Conservation (phyloP, 108 stramenopile species). For the Cylindrotheca fusiformis region DNA sequence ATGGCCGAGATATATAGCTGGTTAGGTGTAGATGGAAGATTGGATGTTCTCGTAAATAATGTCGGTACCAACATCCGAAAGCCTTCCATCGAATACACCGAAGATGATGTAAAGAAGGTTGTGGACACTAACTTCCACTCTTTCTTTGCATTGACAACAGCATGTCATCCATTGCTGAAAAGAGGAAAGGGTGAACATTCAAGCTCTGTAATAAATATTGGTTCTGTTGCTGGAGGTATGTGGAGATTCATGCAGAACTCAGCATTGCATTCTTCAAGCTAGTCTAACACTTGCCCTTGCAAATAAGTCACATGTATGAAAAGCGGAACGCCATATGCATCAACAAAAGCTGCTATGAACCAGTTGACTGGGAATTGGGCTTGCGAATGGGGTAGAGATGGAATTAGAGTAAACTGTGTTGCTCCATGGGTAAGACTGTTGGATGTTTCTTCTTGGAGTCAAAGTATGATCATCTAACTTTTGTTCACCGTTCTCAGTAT, state of each 20-base stretch:
- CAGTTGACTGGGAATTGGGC: conserved; percentile 91
- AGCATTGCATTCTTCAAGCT: too few species aligned
- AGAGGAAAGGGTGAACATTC: conserved; percentile 25
- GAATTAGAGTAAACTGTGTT: conserved; percentile 87
- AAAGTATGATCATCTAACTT: too few species aligned
- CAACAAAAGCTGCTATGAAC: conserved; percentile 96
- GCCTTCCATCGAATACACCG: conserved; percentile 79
- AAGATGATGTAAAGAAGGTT: conserved; percentile 77
- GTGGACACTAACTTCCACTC: conserved; percentile 86
- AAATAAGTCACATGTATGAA: conserved; percentile 78
- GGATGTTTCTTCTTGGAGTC: not conserved
- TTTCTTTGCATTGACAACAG: conserved; percentile 70
- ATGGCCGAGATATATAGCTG: conserved; percentile 37
- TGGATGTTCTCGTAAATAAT: conserved; percentile 96
- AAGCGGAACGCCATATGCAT: conserved; percentile 75
- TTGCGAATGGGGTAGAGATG: conserved; percentile 82
- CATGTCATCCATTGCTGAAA: conserved; percentile 65
- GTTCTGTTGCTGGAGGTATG: conserved; percentile 80
- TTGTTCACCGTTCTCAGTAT: conserved; percentile 26
- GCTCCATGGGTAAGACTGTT: conserved; percentile 51
- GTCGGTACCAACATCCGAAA: conserved; percentile 95
- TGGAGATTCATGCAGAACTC: too few species aligned
- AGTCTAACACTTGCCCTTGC: too few species aligned
- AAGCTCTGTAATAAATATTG: conserved; percentile 88
- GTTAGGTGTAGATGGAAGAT: conserved; percentile 32